These are phyloP conservation scores for Dianthus caryophyllus DNA, from an alignment of 148 eudicot species.

Conservation along the genomic window DNA sequence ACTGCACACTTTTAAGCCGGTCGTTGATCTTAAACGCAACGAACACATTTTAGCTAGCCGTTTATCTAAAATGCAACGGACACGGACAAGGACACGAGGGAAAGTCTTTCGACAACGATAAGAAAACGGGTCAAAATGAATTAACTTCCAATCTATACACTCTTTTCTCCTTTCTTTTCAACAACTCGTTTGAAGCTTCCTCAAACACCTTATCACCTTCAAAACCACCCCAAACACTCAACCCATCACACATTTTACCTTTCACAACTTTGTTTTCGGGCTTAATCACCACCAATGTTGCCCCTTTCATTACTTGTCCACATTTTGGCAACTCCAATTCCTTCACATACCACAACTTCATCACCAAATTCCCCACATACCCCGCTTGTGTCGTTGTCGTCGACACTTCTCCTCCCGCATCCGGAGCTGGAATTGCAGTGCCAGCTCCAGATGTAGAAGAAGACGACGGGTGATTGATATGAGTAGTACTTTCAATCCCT, in stretches of 20 bases:
- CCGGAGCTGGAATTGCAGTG: neutral
- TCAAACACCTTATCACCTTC: slow-evolving; percentile 28
- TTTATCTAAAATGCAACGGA: no score
- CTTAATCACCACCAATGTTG: slow-evolving; percentile 53
- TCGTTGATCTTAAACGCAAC: no score
- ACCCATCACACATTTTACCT: slow-evolving; percentile 13
- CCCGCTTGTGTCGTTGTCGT: slow-evolving; percentile 8
- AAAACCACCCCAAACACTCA: slow-evolving; percentile 24
- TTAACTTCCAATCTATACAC: slow-evolving; percentile 31
- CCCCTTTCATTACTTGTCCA: slow-evolving; percentile 58
- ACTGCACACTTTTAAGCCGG: no score
- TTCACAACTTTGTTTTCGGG: slow-evolving; percentile 26
- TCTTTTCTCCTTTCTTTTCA: slow-evolving; percentile 30
- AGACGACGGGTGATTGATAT: neutral
- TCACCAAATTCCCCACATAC: slow-evolving; percentile 39
- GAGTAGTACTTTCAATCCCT: neutral
- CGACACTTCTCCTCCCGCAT: neutral
- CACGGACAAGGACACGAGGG: no score
- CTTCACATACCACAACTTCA: slow-evolving; percentile 57
- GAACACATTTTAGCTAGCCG: no score
- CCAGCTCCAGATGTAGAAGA: no score
- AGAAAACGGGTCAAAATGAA: slow-evolving; percentile 18
- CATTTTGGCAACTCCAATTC: slow-evolving; percentile 43
- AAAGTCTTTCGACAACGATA: no score
- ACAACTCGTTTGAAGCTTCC: slow-evolving; percentile 36